Base-by-base conservation (phyloP, 2,329 filamentous ascomycete species). In the Aspergillus ibericus region DNA sequence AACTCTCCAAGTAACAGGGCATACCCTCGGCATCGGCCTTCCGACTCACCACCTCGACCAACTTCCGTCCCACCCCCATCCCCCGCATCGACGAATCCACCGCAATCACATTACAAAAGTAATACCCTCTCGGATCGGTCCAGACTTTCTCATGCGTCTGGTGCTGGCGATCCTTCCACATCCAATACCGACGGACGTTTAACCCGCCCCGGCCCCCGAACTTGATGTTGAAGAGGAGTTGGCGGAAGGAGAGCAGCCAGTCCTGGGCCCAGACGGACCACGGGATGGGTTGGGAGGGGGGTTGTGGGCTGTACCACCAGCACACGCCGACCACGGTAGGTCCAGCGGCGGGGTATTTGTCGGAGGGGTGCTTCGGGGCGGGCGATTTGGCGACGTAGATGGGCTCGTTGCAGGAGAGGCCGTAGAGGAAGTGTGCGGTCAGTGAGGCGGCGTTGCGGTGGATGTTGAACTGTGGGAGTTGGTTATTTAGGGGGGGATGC, bases 81-180 rank as follows among this genome's bases (percentile, higher is more conserved):
- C 87, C 87, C 69, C 91, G 88, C 32, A 81, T 81, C 50, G 85
- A 82, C 0, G 88, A 86, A 15, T 84, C 71, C 1, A 91, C 88
- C 0, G 88, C 87, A 66, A 91, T 85, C 60, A 91, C 89, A 67
- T 91, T 92, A 63, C 89, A 87, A 64, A 91, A 91, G 68, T 90
- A 91, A 68, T 91, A 91, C 0, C 89, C 89, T 5, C 81, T 78
- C 0, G 82, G 79, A 57, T 89, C 86, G 0, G 78, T 84, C 88
- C 88, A 91, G 3, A 90, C 74, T 25, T 82, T 75, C 0, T 77
- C 76, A 56, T 91, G 88, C 0, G 83, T 85, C 38, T 83, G 77
- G 0, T 82, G 80, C 71, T 92, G 88, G 5, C 83, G 80, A 4
- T 79, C 79, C 68, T 91, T 91, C 88, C 88, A 91, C 64, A 90